Conservation (phyloP, 2,329 filamentous ascomycete species). For the Alternaria consortialis region DNA sequence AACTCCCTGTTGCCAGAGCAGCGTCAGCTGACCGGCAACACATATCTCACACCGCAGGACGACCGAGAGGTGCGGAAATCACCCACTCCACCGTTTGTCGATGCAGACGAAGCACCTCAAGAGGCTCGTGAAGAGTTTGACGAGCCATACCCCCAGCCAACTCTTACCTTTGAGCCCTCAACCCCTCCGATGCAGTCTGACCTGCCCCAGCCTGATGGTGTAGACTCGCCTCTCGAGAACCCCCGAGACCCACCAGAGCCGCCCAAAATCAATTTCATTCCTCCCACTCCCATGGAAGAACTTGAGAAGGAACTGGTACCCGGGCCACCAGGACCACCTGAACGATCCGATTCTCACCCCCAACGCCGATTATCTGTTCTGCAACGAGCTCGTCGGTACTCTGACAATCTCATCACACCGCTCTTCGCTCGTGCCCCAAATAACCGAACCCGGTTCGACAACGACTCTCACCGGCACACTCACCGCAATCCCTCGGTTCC, state of each 20-base stretch:
- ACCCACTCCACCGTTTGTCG: constrained; percentile 38
- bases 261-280: constrained; percentile 64
- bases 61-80: constrained; percentile 27
- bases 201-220: constrained; percentile 32
- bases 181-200: constrained; percentile 48
- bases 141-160: constrained; percentile 32
- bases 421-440: constrained; percentile 47
- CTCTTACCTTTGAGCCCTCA: constrained; percentile 45
- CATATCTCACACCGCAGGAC: constrained; percentile 28
- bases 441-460: constrained; percentile 33
- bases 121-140: constrained; percentile 14
- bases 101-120: constrained; percentile 26
- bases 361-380: constrained; percentile 52
- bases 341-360: constrained; percentile 46
- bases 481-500: constrained; percentile 36
- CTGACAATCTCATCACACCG: constrained; percentile 55
- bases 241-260: constrained; percentile 66
- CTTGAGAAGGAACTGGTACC: constrained; percentile 53
- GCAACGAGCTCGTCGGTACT: constrained; percentile 57
- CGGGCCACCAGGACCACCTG: constrained; percentile 38
- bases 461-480: constrained; percentile 30
- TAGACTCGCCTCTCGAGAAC: constrained; percentile 68
- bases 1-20: constrained; percentile 35
- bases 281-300: constrained; percentile 62
- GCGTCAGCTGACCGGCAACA: constrained; percentile 25